phyloP scores from a whole-genome alignment of 768 basidiomycete genomes.

The Phaeolepiota aurea region DNA sequence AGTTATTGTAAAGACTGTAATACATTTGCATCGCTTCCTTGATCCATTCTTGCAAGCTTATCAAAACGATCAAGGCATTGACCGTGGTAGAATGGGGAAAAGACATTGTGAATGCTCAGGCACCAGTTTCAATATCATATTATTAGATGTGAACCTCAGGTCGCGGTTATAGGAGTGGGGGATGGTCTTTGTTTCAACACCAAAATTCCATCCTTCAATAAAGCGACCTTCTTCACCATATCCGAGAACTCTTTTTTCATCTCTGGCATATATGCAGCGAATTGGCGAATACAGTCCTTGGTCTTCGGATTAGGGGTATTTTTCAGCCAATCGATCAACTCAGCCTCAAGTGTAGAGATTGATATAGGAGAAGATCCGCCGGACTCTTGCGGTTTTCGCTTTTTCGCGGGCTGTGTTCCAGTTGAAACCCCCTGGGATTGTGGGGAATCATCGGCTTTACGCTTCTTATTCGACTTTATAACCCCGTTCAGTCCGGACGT shows the following conservation, averaged over 20 bases:
- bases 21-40: too few species aligned
- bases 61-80: too few species aligned
- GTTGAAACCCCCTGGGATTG: constrained; percentile 22
- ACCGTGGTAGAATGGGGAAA: too few species aligned
- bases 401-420: constrained; percentile 27
- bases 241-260: constrained; percentile 72
- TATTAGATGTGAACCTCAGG: too few species aligned
- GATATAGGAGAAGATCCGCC: constrained; percentile 25
- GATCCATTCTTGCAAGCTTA: too few species aligned
- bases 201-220: constrained; percentile 58
- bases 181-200: constrained; percentile 43
- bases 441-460: constrained; percentile 36
- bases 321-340: constrained; percentile 73
- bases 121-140: background rate
- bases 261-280: constrained; percentile 66
- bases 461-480: constrained; percentile 26
- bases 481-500: constrained; percentile 10
- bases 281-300: constrained; percentile 73
- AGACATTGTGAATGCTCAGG: background rate
- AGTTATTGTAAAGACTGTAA: too few species aligned
- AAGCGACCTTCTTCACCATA: constrained; percentile 73
- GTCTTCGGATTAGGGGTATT: constrained; percentile 65
- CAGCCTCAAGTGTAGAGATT: constrained; percentile 49
- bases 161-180: too few species aligned
- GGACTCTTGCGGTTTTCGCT: constrained; percentile 45